phyloP scores from a whole-genome alignment of 179 eudicot genomes.

The Gypsophila paniculata region DNA sequence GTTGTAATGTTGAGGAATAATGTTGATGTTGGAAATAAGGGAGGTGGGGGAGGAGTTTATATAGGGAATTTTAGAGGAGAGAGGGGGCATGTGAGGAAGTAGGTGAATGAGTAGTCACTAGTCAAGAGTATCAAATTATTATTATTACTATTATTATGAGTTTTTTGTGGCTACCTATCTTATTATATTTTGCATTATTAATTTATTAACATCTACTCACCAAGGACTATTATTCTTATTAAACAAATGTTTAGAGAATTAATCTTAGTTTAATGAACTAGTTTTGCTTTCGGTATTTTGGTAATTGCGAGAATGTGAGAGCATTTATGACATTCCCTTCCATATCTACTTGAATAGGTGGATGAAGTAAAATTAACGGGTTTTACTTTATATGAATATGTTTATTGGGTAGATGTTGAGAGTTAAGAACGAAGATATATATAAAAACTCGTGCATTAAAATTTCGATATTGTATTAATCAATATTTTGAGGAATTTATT shows the following conservation, averaged over 20 bases:
- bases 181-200: not conserved
- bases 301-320: conserved; percentile 17
- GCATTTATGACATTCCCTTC: conserved; percentile 16
- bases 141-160: not conserved
- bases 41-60: conserved; percentile 27
- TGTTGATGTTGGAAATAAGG: conserved; percentile 19
- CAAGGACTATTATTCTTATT: not conserved
- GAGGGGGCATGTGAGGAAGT: conserved; percentile 32
- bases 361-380: too few species aligned
- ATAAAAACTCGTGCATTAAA: too few species aligned
- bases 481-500: too few species aligned
- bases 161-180: conserved; percentile 13
- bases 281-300: not conserved
- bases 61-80: conserved; percentile 25
- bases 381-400: too few species aligned
- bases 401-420: too few species aligned
- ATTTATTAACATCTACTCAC: conserved; percentile 14
- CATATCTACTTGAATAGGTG: not conserved
- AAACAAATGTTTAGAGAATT: not conserved
- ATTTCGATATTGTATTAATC: too few species aligned
- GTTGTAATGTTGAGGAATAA: not conserved
- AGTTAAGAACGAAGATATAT: too few species aligned
- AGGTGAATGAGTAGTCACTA: conserved; percentile 15
- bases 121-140: conserved; percentile 8
- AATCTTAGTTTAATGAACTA: not conserved